Evolutionary conservation across 129 eudicot species (phyloP).

Genomic region (Cynara cardunculus): DNA sequence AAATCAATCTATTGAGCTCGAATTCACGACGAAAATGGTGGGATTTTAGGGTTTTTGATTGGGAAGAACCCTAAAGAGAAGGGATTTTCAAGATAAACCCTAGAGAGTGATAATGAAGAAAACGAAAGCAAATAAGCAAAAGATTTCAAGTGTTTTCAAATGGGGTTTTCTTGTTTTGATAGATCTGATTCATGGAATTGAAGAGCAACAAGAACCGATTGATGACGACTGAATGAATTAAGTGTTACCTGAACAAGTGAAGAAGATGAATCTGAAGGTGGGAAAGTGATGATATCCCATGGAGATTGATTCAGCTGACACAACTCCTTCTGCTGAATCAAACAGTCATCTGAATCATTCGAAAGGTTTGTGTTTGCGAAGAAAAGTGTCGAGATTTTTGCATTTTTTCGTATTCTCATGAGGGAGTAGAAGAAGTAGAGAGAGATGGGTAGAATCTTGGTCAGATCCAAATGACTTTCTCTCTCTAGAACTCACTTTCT

Average conservation of each 20-base stretch:
- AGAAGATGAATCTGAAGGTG: conserved; percentile 35
- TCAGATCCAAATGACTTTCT: conserved; percentile 9
- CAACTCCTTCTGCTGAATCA: conserved; percentile 18
- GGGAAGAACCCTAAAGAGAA: conserved; percentile 25
- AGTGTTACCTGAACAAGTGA: conserved; percentile 28
- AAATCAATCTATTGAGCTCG: conserved; percentile 24
- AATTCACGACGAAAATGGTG: conserved; percentile 33
- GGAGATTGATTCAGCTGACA: conserved; percentile 75
- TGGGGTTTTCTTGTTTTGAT: conserved; percentile 23
- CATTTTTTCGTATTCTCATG: conserved; percentile 25
- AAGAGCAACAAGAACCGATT: background rate
- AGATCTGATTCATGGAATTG: conserved; percentile 3
- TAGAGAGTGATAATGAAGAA: conserved; percentile 21
- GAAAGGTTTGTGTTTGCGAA: conserved; percentile 17
- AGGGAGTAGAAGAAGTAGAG: background rate
- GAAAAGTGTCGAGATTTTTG: conserved; percentile 10
- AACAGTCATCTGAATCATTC: background rate
- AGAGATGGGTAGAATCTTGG: background rate
- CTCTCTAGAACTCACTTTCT: conserved; percentile 3
- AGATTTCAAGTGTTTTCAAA: conserved; percentile 15
- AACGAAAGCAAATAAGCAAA: conserved; percentile 6
- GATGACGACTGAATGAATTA: background rate
- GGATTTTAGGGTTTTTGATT: conserved; percentile 15
- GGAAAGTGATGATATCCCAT: conserved; percentile 60
- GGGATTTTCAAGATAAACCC: conserved; percentile 30